Base-by-base conservation (phyloP, 2,329 filamentous ascomycete species). In the Neonectria coccinea region DNA sequence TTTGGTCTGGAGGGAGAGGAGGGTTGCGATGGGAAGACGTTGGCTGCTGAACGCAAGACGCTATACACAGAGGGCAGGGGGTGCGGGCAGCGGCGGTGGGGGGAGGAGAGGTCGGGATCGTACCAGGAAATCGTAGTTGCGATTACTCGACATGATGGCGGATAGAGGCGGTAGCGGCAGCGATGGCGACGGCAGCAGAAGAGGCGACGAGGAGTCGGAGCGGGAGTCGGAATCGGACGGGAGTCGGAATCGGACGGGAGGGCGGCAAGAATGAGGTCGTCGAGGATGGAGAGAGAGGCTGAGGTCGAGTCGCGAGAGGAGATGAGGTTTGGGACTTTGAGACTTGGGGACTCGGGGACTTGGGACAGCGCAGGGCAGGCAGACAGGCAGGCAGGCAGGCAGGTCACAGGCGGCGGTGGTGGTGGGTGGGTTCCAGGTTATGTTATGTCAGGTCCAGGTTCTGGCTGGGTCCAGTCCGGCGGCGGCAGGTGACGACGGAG, bases 81-180 rank as follows among this genome's bases (percentile, higher is more conserved):
- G 58, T 67, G 66, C 56, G 55, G 56, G 47, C 18, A 53, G 56
- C 64, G 64, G 64, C 67, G 70, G 67, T 67, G 60, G 61, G 61
- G 64, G 36, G 33, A 62, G 70, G 62, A 64, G 68, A 65, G 54
- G 59, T 59, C 60, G 67, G 55, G 55, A 67, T 69, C 90, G 78
- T 90, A 98, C 95, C 83, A 99, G 87, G 82, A 98, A 98, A 82
- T 99, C 96, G 84, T 99, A 99, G 86, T 99, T 99, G 82, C 96
- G 90, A 86, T 95, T 97, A 81, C 92, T 93, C 77, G 96, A 94
- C 96, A 99, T 99, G 75, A 78, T 86, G 80, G 74, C 70, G 70
- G 70, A 62, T 62, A 62, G 62, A 60, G 59, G 62, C 62, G 62
- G 58, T 59, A 62, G 62, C 60, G 25, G 58, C 18, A 56, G 71